Conservation (phyloP, 225 moss, liverwort and hornwort genomes). For the Anthoceros angustus region DNA sequence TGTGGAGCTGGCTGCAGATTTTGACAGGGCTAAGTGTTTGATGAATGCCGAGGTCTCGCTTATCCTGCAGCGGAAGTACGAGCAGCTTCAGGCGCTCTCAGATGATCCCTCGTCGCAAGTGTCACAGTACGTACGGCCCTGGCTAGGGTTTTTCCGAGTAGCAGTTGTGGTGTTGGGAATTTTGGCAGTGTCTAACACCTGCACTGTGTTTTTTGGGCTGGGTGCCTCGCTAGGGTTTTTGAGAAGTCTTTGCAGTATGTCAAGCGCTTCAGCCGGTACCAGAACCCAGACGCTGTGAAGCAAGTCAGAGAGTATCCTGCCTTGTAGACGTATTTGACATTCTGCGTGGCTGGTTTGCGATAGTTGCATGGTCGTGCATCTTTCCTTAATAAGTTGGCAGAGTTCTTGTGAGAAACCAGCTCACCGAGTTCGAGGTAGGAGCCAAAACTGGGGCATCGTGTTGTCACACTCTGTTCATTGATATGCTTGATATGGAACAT, state of each 20-base stretch:
- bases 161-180: not conserved
- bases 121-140: constrained; percentile 37
- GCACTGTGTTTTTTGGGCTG: not conserved
- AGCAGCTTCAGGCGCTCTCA: constrained; percentile 69
- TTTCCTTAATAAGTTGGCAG: constrained; percentile 5
- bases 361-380: no score
- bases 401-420: constrained; percentile 70
- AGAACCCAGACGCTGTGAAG: constrained; percentile 86
- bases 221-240: constrained; percentile 39
- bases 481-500: not conserved
- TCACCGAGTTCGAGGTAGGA: constrained; percentile 85
- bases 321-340: no score
- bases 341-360: no score
- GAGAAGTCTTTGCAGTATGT: constrained; percentile 98
- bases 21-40: constrained; percentile 91
- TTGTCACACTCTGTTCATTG: not conserved
- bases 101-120: constrained; percentile 93
- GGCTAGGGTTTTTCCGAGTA: not conserved
- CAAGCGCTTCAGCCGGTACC: constrained; percentile 80
- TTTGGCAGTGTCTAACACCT: not conserved
- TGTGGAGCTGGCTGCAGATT: constrained; percentile 28
- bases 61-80: constrained; percentile 78
- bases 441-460: not conserved
- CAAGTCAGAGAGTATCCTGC: constrained; percentile 93
- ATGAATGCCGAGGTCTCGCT: constrained; percentile 93